Conservation (phyloP, 73 alveolate genomes). For the Paramecium biaurelia region DNA sequence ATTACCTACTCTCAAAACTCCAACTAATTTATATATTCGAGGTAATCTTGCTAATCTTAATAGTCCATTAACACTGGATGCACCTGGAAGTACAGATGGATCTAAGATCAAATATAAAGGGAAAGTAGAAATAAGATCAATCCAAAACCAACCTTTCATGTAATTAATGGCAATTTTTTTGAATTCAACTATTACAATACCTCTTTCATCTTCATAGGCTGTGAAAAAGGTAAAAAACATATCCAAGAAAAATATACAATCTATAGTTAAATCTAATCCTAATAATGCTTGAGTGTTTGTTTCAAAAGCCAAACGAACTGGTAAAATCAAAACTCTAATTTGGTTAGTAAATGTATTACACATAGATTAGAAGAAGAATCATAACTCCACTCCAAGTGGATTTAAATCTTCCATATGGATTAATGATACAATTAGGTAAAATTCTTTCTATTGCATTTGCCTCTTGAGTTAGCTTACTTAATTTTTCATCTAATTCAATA, state of each 20-base stretch:
- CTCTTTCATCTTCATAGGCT: conserved; percentile 50
- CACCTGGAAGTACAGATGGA: neutral
- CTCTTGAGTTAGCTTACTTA: neutral
- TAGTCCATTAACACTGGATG: neutral
- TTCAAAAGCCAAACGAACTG: conserved; percentile 28
- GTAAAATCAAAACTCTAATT: conserved; percentile 1
- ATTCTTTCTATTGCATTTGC: neutral
- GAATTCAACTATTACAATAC: neutral
- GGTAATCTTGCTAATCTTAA: conserved; percentile 28
- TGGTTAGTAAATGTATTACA: neutral
- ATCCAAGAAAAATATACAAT: neutral
- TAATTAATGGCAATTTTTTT: conserved; percentile 14
- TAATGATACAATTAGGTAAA: neutral
- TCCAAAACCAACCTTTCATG: neutral
- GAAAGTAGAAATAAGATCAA: neutral
- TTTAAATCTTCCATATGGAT: conserved; percentile 5
- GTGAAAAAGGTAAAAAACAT: neutral
- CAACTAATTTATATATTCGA: conserved; percentile 21
- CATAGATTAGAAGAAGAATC: neutral
- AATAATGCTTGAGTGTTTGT: neutral
- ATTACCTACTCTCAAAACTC: conserved; percentile 30
- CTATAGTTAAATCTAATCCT: neutral
- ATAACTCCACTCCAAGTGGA: conserved; percentile 26
- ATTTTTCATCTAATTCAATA: conserved; percentile 23
- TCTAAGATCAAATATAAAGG: conserved; percentile 5